Base-by-base conservation (phyloP, 495 filamentous ascomycete species). In the Choiromyces venosus region DNA sequence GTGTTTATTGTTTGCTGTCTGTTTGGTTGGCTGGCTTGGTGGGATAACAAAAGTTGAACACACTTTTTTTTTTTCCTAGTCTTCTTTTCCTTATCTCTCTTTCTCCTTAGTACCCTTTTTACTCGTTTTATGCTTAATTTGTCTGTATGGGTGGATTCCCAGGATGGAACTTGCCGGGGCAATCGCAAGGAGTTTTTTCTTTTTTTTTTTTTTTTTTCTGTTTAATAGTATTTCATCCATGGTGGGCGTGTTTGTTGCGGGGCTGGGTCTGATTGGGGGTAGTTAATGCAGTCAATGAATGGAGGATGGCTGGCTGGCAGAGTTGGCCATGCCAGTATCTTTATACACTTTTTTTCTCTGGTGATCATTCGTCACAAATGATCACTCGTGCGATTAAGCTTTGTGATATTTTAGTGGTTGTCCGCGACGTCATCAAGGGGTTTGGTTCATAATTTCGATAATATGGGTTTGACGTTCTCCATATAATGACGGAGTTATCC, bases 171-270 rank as follows among this genome's bases (percentile, higher is more conserved):
- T 29, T 33, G 9, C 52, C 25, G 25, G 25, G 46, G 25, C 12
- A 61, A 18, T 61, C 52, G 12, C 12, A 33, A 61, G 52, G 52
- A 61, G 52, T 61, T 33, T 61, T 61, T 61, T 33, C 16, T 42
- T 18, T 42, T 42, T 16, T 42, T 61, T 33, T 29, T 42, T 18
- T 42, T 42, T 16, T 42, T 42, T 56, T 10, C 16, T 61, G 25
- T 61, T 33, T 61, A 61, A 61, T 61, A 61, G 52, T 61, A 61
- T 33, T 61, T n/a, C n/a, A 61, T 18, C 52, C 52, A 52, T 33
- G 52, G 52, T 61, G 52, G 25, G 52, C 25, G 52, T 29, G 46
- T 25, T 56, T 14, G 52, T 29, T 33, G 52, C 12, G 52, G 52
- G 25, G 52, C 12, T 61, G 12, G 52, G 25, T 5, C 33, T 61